These are phyloP conservation scores for Yamadazyma sp. DNA, from an alignment of 805 yeast genomes.

Conservation along the genomic window DNA sequence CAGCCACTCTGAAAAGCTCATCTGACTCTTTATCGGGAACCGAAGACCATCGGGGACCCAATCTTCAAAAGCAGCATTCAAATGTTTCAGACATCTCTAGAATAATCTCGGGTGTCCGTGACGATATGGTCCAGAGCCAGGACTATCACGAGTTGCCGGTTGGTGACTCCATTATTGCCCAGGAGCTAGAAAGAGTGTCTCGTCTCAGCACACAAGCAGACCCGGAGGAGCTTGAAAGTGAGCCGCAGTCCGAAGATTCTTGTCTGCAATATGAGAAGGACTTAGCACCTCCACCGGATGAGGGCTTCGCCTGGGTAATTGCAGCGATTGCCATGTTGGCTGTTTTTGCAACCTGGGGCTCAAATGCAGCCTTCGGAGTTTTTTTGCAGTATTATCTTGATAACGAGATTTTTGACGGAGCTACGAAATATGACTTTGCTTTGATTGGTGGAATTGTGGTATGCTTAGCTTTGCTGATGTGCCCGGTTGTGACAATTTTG, in stretches of 20 bases:
- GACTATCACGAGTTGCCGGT: conserved; percentile 14
- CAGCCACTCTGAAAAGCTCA: too few species aligned
- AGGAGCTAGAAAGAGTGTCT: conserved; percentile 19
- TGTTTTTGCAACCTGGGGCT: conserved; percentile 55
- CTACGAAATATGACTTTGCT: conserved; percentile 47
- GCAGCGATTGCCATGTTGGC: conserved; percentile 49
- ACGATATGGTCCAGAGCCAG: conserved; percentile 21
- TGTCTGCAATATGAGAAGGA: conserved; percentile 1
- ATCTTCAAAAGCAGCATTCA: too few species aligned
- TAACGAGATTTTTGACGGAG: conserved; percentile 37
- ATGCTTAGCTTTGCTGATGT: conserved; percentile 53
- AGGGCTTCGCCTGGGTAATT: conserved; percentile 54
- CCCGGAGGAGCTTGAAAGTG: conserved; percentile 1
- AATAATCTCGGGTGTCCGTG: conserved; percentile 20
- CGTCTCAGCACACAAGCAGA: conserved; percentile 10
- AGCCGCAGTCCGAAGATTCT: conserved; percentile 2
- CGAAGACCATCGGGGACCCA: too few species aligned
- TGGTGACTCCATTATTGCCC: conserved; percentile 18
- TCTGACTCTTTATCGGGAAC: too few species aligned
- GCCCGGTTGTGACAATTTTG: conserved; percentile 53
- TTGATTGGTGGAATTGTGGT: conserved; percentile 52
- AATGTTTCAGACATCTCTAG: conserved; percentile 8
- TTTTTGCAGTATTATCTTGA: conserved; percentile 51
- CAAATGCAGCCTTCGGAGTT: conserved; percentile 58
- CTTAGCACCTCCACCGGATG: conserved; percentile 33